A percentile compares a stretch with the other conserved stretches of the same genome.
phyloP scores from a whole-genome alignment of 768 basidiomycete species.

The Termitomyces sp. region DNA sequence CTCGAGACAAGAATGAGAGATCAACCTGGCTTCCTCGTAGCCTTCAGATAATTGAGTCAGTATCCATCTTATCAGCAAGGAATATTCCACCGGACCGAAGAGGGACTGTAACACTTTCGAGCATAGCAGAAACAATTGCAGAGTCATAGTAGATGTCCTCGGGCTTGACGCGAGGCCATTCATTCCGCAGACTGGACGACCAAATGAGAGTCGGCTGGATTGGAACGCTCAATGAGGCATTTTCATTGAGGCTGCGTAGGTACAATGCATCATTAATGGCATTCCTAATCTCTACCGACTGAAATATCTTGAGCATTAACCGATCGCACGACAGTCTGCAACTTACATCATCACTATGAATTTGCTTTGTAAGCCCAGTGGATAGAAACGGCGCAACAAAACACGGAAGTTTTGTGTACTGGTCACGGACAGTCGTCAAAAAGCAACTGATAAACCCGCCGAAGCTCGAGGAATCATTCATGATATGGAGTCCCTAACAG shows the following conservation, averaged over 20 bases:
- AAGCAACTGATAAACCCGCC: slow-evolving; percentile 62
- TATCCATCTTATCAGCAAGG: slow-evolving; percentile 3
- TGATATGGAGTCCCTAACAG: slow-evolving; percentile 63
- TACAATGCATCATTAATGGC: slow-evolving; percentile 61
- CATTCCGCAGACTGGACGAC: slow-evolving; percentile 27
- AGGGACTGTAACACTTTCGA: slow-evolving; percentile 56
- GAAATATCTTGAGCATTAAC: slow-evolving; percentile 9
- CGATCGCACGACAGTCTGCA: slow-evolving; percentile 3
- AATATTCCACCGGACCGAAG: slow-evolving; percentile 37
- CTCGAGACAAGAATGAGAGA: slow-evolving; percentile 35
- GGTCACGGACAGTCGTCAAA: slow-evolving; percentile 59
- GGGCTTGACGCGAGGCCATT: slow-evolving; percentile 21
- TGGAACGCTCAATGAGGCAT: slow-evolving; percentile 47
- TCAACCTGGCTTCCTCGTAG: slow-evolving; percentile 25
- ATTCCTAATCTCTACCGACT: slow-evolving; percentile 35
- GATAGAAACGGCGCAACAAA: slow-evolving; percentile 58
- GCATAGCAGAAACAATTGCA: slow-evolving; percentile 51
- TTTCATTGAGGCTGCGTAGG: slow-evolving; percentile 44
- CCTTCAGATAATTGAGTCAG: slow-evolving; percentile 18
- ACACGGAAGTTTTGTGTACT: slow-evolving; percentile 57
- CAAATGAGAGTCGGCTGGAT: slow-evolving; percentile 41
- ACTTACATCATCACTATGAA: slow-evolving; percentile 42
- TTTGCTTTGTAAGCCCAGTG: slow-evolving; percentile 15
- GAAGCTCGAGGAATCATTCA: slow-evolving; percentile 56
- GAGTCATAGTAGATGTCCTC: slow-evolving; percentile 44